Evolutionary conservation across 1,284 basidiomycete genomes (phyloP).

Genomic region (Pseudozyma tsukubaensis): DNA sequence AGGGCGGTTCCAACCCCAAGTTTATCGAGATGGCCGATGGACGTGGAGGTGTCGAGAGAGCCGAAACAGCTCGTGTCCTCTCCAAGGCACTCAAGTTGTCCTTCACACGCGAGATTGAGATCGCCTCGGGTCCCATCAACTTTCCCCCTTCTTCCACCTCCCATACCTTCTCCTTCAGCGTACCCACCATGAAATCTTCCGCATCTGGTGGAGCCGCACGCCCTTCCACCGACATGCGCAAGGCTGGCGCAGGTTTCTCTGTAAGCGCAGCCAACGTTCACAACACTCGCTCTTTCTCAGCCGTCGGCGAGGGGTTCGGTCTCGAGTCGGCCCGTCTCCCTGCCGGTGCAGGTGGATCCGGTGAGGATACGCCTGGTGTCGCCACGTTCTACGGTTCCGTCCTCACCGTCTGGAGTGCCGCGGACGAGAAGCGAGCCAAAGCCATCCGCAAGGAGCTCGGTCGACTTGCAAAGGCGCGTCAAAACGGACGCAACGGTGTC

Average conservation of each 20-base stretch:
- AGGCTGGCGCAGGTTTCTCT: constrained; percentile 40
- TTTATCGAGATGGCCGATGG: constrained; percentile 66
- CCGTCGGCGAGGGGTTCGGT: constrained; percentile 70
- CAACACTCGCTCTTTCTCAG: constrained; percentile 54
- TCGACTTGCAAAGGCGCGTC: constrained; percentile 43
- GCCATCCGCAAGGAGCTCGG: constrained; percentile 60
- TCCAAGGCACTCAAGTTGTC: constrained; percentile 74
- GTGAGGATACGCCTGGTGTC: constrained; percentile 53
- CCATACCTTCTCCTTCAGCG: constrained; percentile 86
- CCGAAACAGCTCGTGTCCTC: constrained; percentile 60
- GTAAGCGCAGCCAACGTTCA: constrained; percentile 49
- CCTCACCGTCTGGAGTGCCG: constrained; percentile 58
- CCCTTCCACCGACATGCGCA: constrained; percentile 39
- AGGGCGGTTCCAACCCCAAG: constrained; percentile 58
- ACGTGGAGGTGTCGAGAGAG: constrained; percentile 58
- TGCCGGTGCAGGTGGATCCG: constrained; percentile 62
- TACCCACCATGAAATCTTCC: constrained; percentile 57
- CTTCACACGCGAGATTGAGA: constrained; percentile 91
- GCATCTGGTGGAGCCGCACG: constrained; percentile 28
- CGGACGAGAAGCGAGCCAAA: constrained; percentile 56
- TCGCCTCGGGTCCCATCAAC: constrained; percentile 69
- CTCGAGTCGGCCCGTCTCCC: constrained; percentile 79
- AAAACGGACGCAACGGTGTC: constrained; percentile 20
- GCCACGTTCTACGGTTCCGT: constrained; percentile 61
- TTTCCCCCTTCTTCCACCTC: constrained; percentile 77